Evolutionary conservation across 108 stramenopile species (phyloP), one percentile per base, ranked within the genome.

Genomic region (Pseudonitzschia pungens): DNA sequence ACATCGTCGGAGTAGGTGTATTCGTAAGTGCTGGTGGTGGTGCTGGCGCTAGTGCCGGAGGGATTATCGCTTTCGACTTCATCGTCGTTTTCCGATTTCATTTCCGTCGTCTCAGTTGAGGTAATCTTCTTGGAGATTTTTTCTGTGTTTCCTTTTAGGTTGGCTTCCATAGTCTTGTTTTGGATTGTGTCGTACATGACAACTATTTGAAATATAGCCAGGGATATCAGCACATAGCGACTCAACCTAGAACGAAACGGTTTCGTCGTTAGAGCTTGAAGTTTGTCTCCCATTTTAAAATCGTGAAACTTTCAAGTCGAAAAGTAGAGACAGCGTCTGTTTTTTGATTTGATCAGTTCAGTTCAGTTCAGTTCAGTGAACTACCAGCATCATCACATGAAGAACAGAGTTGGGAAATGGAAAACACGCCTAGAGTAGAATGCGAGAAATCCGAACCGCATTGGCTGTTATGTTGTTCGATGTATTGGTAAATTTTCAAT

Each of bases 131-230:
- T 21, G 24, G 54, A 2, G 7, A 11, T 11, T 2, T 48, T 48
- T 2, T 48, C 14, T 48, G 14, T 48, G 18, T 48, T 48, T 18
- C 45, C 45, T 48, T 48, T 48, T 1, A 48, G 45, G 18, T 48
- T 48, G 21, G 12, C 20, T 12, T 24, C 40, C 4, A 40, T 40
- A 16, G 60, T 11, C 14, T 33, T 62, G 0, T 62, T 62, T 14
- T 5, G 33, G n/a, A 40, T 40, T 9, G 60, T 41, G 36, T 62
- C 60, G 20, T n/a, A 33, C 28, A 62, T 40, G n/a, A 62, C 29
- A 62, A 62, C 29, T 14, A 62, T 62, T 62, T 62, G 60, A 62
- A 62, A 33, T 4, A 62, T 58, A 31, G 57, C 57, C 29, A 58
- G 29, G 29, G 5, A 2, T 12, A 48, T 18, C 18, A 18, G 45